Evolutionary conservation across 805 yeast species (phyloP), one percentile per base, ranked within the genome.

Genomic region (Nakazawaea wyomingensis): DNA sequence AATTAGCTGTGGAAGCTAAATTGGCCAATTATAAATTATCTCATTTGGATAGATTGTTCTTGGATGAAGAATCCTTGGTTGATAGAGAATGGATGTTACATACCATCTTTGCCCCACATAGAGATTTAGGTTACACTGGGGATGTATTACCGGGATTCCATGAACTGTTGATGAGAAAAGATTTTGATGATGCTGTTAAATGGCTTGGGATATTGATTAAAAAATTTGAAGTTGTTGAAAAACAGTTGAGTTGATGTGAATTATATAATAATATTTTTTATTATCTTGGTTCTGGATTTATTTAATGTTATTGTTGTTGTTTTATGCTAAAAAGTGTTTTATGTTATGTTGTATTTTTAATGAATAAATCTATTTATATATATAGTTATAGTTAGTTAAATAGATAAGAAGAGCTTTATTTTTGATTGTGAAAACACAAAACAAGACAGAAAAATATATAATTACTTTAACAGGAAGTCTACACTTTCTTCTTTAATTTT

Each of bases 1-100:
- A 65, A 39, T 66, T 80, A 4, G 81, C 79, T 39, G 72, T 82
- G 13, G 72, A 73, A 43, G 66, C 82, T 44, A 74, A 81, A 44
- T 57, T 74, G 22, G 62, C 76, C 5, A 81, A 82, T 50, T 63
- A 66, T 41, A 76, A 74, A 51, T 54, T 80, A 22, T 65, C 72
- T n/a, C 67, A 72, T 43, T 60, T 81, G 22, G 85, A 82, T 55
- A 64, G 79, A 44, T 55, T 75, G 52, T 80, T 80, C 51, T 54
- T 80, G 22, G 57, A 70, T 44, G 58, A 60, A 8, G 52, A 65
- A 11, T 79, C 84, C 0, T 61, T 80, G 26, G 52, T 62, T 24
- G 66, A 66, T 27, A 65, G 87, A 49, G 58, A 59, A 5, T 80
- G 85, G 82, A 74, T 79, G 66, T 80, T 71, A 54, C 87, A 82